Base-by-base conservation (phyloP, 2,329 filamentous ascomycete genomes). In the Alternaria gansuensis region DNA sequence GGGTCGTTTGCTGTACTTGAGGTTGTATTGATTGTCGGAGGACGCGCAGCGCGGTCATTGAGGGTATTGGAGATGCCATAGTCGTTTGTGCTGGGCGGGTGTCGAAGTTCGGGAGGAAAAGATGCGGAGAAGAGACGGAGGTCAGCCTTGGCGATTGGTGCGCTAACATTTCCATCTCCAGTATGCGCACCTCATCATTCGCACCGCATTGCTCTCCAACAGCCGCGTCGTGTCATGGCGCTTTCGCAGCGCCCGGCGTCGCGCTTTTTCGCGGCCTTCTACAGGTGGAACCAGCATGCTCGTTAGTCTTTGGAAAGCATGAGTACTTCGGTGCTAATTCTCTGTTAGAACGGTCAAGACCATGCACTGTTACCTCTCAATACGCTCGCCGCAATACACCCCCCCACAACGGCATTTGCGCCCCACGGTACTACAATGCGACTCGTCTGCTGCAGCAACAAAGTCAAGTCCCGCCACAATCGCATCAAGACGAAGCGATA, bases 201-300 rank as follows among this genome's bases (percentile, higher is more conserved):
- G 29, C 52, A 48, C 29, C 43, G 10, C 51, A 41, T 44, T 28
- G 23, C 46, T 26, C 51, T 58, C 21, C 31, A n/a, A 24, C 44
- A 48, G 21, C 7, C 26, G 49, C 26, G 9, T 39, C 26, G n/a
- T 33, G 14, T 41, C 49, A 71, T 71, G 69, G 56, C 63, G 59
- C 62, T 66, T 40, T 53, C 63, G 34, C 66, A 64, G 61, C 67
- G 67, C 45, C 57, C 64, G 9, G 59, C 68, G 14, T 57, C 61
- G 39, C 77, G 76, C 66, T 82, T 82, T 70, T 81, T 80, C 67
- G 70, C 72, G 11, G 74, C 75, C 51, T 82, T 82, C 64, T 81
- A 81, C 68, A 72, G 70, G 66, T 82, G 79, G 80, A 78, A 63
- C 54, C 54, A 66, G 36, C 62, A 66, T 44, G 65, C 67, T 29